Evolutionary conservation across 2,329 filamentous ascomycete species (phyloP).

Genomic region (Aspergillus spinulosporus): DNA sequence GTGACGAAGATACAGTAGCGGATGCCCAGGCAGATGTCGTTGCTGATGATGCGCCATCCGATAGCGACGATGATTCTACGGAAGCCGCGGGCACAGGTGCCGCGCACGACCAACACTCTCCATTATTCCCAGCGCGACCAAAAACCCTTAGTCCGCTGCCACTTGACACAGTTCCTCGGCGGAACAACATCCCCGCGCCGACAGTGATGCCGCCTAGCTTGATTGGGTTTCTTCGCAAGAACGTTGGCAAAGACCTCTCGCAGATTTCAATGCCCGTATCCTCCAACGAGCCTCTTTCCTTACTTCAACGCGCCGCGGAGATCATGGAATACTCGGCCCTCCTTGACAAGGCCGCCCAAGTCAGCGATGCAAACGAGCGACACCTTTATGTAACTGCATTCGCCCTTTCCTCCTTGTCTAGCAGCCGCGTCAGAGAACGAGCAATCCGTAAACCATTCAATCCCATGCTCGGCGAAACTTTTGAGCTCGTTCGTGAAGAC

Average conservation of each 20-base stretch:
- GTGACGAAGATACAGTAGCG: conserved; percentile 57
- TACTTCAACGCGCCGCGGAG: conserved; percentile 86
- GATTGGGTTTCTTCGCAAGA: conserved; percentile 92
- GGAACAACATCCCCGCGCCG: conserved; percentile 69
- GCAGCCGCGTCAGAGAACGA: conserved; percentile 79
- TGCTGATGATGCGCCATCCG: conserved; percentile 61
- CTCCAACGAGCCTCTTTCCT: conserved; percentile 86
- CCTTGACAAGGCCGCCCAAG: conserved; percentile 69
- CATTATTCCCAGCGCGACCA: conserved; percentile 72
- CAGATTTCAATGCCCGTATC: conserved; percentile 98
- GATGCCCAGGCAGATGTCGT: conserved; percentile 46
- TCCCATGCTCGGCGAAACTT: conserved; percentile 93
- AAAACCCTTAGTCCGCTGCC: conserved; percentile 78
- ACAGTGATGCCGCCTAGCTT: conserved; percentile 82
- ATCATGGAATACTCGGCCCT: conserved; percentile 87
- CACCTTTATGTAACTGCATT: conserved; percentile 86
- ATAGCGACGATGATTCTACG: conserved; percentile 57
- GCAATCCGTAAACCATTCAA: conserved; percentile 96
- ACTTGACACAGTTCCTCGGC: conserved; percentile 64
- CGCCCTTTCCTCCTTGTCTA: conserved; percentile 85
- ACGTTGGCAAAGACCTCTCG: conserved; percentile 95
- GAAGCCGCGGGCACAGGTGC: conserved; percentile 37
- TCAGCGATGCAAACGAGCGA: conserved; percentile 63
- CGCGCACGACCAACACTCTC: conserved; percentile 40
- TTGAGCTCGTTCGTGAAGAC: conserved; percentile 84